Evolutionary conservation across 805 yeast genomes (phyloP), one percentile per base, ranked within the genome.

Genomic region (Wickerhamiella nectarea): DNA sequence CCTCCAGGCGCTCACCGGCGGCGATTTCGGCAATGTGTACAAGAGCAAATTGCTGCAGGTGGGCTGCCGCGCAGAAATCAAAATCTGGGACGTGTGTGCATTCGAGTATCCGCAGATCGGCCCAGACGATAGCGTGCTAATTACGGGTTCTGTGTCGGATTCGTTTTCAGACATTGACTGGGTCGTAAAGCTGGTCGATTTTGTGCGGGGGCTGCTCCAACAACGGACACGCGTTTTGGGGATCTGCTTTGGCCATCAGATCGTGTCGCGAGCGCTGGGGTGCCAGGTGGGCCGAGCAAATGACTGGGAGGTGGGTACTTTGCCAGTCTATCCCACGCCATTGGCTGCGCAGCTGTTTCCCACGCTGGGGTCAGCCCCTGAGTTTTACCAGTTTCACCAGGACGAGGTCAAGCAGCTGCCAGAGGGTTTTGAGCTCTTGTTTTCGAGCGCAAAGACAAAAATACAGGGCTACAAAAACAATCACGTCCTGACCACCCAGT

Each of bases 201-300:
- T 46, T 43, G 41, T 53, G 12, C 36, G 40, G 31, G 12, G 35
- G 29, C 46, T 48, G 21, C 26, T 59, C 3, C 53, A 34, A 4
- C 26, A 43, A 7, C 29, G 42, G 9, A 41, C 48, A 19, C 46
- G 48, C 29, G 39, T 61, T 9, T 48, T 62, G 10, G 93, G 94
- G 3, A 65, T 84, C 35, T 85, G 95, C 59, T 85, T 84, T 57
- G 95, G 95, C 3, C 95, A 86, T 59, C 95, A 85, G 57, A 67
- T 83, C 19, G 58, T 84, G n/a, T 77, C 76, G 1, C 71, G 79
- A 43, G 75, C 80, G 8, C 59, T 81, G 36, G 89, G 84, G 2
- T 70, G 72, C 20, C 61, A 60, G 36, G 80, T 80, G 2, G 71
- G 62, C 12, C 80, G 75, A 56, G 69, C 68, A 1, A 49, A 59